Conservation (phyloP, 371 early-diverging fungal genomes). For the Haplosporangium sp. region DNA sequence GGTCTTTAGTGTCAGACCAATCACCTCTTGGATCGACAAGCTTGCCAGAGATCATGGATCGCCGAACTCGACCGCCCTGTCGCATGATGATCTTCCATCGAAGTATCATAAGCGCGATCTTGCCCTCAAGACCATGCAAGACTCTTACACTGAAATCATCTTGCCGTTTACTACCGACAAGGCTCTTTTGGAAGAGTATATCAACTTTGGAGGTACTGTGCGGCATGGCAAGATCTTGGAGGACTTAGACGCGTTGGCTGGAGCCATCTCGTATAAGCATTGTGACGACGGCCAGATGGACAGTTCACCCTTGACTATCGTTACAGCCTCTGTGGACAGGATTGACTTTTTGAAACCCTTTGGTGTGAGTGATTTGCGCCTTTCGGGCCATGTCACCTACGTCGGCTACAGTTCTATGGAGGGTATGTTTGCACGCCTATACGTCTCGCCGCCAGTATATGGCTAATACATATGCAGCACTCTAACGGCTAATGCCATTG, state of each 20-base stretch:
- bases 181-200: conserved; percentile 81
- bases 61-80: conserved; percentile 23
- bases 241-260: conserved; percentile 90
- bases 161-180: conserved; percentile 85
- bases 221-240: conserved; percentile 68
- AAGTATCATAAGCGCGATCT: conserved; percentile 53
- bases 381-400: conserved; percentile 84
- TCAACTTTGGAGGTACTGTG: conserved; percentile 73
- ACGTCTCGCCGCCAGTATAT: background rate
- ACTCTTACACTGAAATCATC: conserved; percentile 83
- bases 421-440: conserved; percentile 14
- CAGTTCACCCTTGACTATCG: conserved; percentile 77
- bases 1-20: conserved; percentile 57
- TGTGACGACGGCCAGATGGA: conserved; percentile 72
- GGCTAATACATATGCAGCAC: background rate
- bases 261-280: conserved; percentile 83
- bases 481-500: background rate
- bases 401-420: conserved; percentile 95
- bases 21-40: conserved; percentile 63
- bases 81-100: conserved; percentile 15
- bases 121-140: conserved; percentile 73
- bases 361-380: conserved; percentile 75
- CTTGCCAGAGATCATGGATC: conserved; percentile 42
- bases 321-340: conserved; percentile 92
- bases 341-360: conserved; percentile 81